phyloP scores from a whole-genome alignment of 805 yeast species.

The Barnettozyma siamensis region DNA sequence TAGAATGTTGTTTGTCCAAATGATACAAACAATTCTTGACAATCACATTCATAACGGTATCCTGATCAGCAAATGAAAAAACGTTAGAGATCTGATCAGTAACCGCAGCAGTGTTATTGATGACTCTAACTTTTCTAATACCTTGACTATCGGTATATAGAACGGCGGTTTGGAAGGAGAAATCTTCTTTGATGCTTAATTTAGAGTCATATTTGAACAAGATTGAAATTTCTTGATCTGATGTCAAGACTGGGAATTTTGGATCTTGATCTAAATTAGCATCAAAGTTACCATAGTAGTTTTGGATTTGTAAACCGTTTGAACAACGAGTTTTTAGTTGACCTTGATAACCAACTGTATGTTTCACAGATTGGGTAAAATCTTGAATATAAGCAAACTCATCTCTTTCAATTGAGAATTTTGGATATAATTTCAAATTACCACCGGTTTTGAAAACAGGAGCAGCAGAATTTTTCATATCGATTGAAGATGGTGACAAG shows the following conservation, averaged over 20 bases:
- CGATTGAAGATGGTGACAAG: conserved; percentile 59
- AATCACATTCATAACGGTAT: conserved; percentile 48
- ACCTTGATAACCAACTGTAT: conserved; percentile 68
- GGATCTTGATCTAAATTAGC: conserved; percentile 49
- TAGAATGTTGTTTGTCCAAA: conserved; percentile 37
- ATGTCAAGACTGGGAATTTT: conserved; percentile 55
- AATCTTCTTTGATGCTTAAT: conserved; percentile 63
- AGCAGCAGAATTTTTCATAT: conserved; percentile 65
- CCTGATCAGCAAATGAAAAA: conserved; percentile 77
- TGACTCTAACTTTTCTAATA: conserved; percentile 75
- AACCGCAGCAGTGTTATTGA: conserved; percentile 77
- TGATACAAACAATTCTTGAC: conserved; percentile 42
- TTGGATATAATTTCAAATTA: conserved; percentile 51
- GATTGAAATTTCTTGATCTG: conserved; percentile 63
- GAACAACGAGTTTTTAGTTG: conserved; percentile 83
- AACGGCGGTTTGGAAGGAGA: conserved; percentile 87
- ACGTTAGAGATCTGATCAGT: conserved; percentile 68
- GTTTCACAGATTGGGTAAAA: conserved; percentile 44
- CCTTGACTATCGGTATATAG: conserved; percentile 79
- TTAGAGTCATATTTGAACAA: conserved; percentile 74
- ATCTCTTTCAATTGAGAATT: conserved; percentile 64
- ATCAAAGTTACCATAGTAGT: conserved; percentile 59
- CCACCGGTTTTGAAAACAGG: conserved; percentile 72
- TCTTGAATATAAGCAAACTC: conserved; percentile 60
- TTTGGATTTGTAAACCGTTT: conserved; percentile 73